Evolutionary conservation across 805 yeast genomes (phyloP), one percentile per base, ranked within the genome.

Genomic region (Metschnikowia dekortorum): DNA sequence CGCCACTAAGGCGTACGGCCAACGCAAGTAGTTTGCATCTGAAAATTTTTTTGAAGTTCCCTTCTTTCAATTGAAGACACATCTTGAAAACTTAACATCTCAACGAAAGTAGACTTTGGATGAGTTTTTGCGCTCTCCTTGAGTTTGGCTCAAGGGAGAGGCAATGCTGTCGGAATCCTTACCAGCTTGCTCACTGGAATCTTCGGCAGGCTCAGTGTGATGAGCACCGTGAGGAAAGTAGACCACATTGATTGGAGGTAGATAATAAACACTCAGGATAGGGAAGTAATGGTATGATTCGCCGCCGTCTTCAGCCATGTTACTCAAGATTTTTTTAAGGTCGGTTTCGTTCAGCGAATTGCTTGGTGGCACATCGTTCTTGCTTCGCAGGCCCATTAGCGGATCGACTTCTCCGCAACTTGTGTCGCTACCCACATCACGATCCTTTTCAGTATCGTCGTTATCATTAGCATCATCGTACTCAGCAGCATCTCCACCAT

Each of bases 1-100:
- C 60, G 86, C 83, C 49, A 86, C 92, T 51, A 81, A 75, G 64
- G 81, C 91, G 22, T 86, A 86, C 61, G 94, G 94, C 56, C 61
- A 71, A 50, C 66, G 73, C 57, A 61, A 64, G 49, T 43, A 39
- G 14, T n/a, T 14, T 14, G 38, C 16, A 4, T 14, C 14, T 22
- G 22, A 22, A 22, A 22, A 22, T 22, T 22, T 4, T 22, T 3
- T 22, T 22, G 22, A 22, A 22, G 22, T 22, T 22, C 22, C 1
- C 22, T 22, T 22, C 22, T 2, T 22, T 22, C 5, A 22, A 22
- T 22, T 22, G 22, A 22, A 22, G 22, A 22, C 1, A 22, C 22
- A 22, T 22, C 22, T 22, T 22, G 22, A 22, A 22, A 22, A 22
- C 22, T 22, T 22, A 22, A 22, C 22, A 22, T 14, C 13, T 28